Evolutionary conservation across 371 early-diverging fungal genomes (phyloP).

Genomic region (Synchytrium microbalum): DNA sequence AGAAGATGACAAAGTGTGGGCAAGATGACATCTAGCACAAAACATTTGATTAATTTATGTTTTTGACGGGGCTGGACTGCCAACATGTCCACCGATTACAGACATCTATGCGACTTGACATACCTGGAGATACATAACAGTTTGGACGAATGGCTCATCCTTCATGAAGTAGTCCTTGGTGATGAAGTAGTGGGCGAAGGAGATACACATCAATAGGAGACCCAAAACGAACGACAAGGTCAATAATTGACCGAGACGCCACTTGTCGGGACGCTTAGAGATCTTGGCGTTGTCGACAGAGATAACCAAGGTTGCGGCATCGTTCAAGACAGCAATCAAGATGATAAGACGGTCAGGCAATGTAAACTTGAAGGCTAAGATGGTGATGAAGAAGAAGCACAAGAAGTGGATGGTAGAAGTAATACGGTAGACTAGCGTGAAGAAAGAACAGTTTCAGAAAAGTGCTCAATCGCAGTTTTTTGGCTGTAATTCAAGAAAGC

Average conservation of each 20-base stretch:
- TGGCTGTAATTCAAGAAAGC: neutral
- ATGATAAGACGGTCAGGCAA: conserved; percentile 76
- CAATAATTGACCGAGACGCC: conserved; percentile 84
- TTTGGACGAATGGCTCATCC: neutral
- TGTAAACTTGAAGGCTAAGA: conserved; percentile 67
- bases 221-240: conserved; percentile 69
- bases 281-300: conserved; percentile 85
- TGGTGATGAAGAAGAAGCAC: conserved; percentile 85
- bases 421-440: conserved; percentile 64
- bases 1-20: conserved; percentile 94
- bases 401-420: conserved; percentile 88
- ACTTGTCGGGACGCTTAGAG: conserved; percentile 80
- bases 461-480: no score
- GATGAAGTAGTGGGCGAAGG: conserved; percentile 75
- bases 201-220: conserved; percentile 59
- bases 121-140: neutral
- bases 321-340: conserved; percentile 72
- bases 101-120: no score
- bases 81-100: no score
- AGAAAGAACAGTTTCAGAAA: neutral
- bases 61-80: no score
- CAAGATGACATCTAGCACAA: conserved; percentile 65
- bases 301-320: conserved; percentile 86
- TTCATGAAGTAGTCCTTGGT: conserved; percentile 52
- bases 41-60: neutral